Percentiles rank a stretch among this genome's conserved stretches.
Conservation (phyloP, 768 basidiomycete genomes). For the Tricholomella constricta region DNA sequence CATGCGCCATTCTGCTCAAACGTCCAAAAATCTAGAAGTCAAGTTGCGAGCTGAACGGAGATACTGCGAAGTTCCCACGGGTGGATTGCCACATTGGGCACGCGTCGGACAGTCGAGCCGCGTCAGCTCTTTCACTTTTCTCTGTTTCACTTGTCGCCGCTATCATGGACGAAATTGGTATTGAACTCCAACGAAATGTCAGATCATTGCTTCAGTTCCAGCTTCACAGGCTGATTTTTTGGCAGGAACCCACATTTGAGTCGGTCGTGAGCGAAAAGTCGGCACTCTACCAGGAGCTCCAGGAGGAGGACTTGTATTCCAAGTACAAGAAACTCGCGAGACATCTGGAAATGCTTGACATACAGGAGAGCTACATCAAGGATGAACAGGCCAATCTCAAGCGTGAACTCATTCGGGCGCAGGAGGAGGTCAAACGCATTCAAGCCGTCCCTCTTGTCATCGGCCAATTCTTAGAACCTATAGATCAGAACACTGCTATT, state of each 20-base stretch:
- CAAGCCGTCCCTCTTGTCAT: slow-evolving; percentile 98
- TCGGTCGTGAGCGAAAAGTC: slow-evolving; percentile 88
- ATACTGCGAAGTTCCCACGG: slow-evolving; percentile 38
- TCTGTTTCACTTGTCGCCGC: slow-evolving; percentile 22
- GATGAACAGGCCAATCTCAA: slow-evolving; percentile 98
- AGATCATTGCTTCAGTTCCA: slow-evolving; percentile 18
- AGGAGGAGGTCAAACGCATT: slow-evolving; percentile 99
- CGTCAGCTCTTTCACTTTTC: slow-evolving; percentile 43
- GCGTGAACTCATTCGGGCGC: slow-evolving; percentile 95
- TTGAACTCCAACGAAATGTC: slow-evolving; percentile 81
- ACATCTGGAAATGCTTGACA: slow-evolving; percentile 93
- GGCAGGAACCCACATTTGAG: slow-evolving; percentile 88
- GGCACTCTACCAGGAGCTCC: slow-evolving; percentile 81
- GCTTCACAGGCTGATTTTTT: background rate
- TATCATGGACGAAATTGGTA: slow-evolving; percentile 88
- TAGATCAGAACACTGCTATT: slow-evolving; percentile 96
- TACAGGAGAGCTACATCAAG: slow-evolving; percentile 96
- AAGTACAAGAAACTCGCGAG: slow-evolving; percentile 97
- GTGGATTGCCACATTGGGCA: slow-evolving; percentile 32
- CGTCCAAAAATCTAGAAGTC: background rate
- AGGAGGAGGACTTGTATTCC: slow-evolving; percentile 92
- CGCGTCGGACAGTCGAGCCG: slow-evolving; percentile 53
- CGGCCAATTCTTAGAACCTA: slow-evolving; percentile 98
- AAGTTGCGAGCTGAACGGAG: slow-evolving; percentile 3
- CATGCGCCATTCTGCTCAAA: slow-evolving; percentile 70